Evolutionary conservation across 1,284 basidiomycete genomes (phyloP).

Genomic region (Cutaneotrichosporon dermatis): DNA sequence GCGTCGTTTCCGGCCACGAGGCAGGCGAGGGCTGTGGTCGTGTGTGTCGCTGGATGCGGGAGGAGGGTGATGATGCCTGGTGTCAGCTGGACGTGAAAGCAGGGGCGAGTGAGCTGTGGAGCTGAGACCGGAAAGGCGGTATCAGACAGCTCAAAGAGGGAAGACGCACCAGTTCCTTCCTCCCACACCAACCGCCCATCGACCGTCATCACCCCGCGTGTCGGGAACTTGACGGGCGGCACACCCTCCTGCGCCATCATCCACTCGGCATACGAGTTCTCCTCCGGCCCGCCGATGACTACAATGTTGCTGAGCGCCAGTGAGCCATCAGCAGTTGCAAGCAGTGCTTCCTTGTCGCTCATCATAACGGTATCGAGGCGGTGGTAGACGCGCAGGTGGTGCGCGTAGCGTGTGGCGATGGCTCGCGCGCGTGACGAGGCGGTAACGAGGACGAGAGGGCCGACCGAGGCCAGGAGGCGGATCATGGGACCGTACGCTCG

Average conservation of each 20-base stretch:
- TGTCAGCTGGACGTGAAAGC: not conserved
- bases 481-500: slow-evolving; percentile 60
- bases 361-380: slow-evolving; percentile 63
- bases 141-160: too few relatives aligned
- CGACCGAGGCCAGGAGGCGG: slow-evolving; percentile 57
- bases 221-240: slow-evolving; percentile 38
- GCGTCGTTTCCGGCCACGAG: slow-evolving; percentile 60
- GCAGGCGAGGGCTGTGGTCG: slow-evolving; percentile 44
- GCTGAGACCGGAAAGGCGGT: too few relatives aligned
- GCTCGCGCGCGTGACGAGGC: slow-evolving; percentile 11
- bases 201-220: slow-evolving; percentile 29
- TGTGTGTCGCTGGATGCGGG: slow-evolving; percentile 56
- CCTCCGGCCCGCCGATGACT: slow-evolving; percentile 43
- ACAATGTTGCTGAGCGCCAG: slow-evolving; percentile 58
- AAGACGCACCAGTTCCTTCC: slow-evolving; percentile 33
- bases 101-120: too few relatives aligned
- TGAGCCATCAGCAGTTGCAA: slow-evolving; percentile 18
- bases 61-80: slow-evolving; percentile 64
- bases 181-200: slow-evolving; percentile 34
- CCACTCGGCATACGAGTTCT: slow-evolving; percentile 34
- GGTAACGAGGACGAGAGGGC: slow-evolving; percentile 55
- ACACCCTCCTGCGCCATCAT: slow-evolving; percentile 26
- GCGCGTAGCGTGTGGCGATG: slow-evolving; percentile 61
- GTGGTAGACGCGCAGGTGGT: slow-evolving; percentile 65
- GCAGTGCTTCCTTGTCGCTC: slow-evolving; percentile 50